These are phyloP conservation scores for Hypholoma sublateritium DNA, from an alignment of 768 basidiomycete genomes.

Conservation along the genomic window DNA sequence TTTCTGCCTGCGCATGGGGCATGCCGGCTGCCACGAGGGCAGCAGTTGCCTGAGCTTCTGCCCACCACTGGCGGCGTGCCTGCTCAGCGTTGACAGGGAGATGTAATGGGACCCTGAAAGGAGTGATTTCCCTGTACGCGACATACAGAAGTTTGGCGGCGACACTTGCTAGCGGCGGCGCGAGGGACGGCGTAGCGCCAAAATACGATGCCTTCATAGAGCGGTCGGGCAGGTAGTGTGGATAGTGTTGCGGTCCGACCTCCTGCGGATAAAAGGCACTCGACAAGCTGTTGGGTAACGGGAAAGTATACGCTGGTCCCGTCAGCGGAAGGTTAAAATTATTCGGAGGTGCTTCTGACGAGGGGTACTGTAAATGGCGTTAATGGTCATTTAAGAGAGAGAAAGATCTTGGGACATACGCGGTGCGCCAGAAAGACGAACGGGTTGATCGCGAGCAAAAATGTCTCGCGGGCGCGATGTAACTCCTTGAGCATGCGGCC, in stretches of 20 bases:
- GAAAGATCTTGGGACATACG: constrained; percentile 27
- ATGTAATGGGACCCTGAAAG: constrained; percentile 41
- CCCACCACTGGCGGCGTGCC: constrained; percentile 1
- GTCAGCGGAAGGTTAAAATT: constrained; percentile 56
- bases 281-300: neutral
- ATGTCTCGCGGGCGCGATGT: constrained; percentile 20
- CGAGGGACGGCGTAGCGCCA: constrained; percentile 24
- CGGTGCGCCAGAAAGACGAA: constrained; percentile 46
- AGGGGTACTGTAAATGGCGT: constrained; percentile 43
- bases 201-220: constrained; percentile 28
- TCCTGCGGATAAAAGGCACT: constrained; percentile 17
- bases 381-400: constrained; percentile 7
- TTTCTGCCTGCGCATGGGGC: neutral
- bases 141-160: constrained; percentile 68
- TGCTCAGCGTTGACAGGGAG: constrained; percentile 26
- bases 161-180: constrained; percentile 46
- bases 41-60: neutral
- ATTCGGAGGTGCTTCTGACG: constrained; percentile 59
- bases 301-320: neutral
- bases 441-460: constrained; percentile 29
- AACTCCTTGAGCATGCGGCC: constrained; percentile 29
- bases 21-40: neutral
- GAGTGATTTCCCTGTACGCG: constrained; percentile 50
- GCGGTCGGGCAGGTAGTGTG: constrained; percentile 16
- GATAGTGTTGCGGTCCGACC: constrained; percentile 6